A percentile compares a stretch with the other conserved stretches of the same genome.
phyloP scores from a whole-genome alignment of 2,329 filamentous ascomycete species.

The Grosmannia penicillata region DNA sequence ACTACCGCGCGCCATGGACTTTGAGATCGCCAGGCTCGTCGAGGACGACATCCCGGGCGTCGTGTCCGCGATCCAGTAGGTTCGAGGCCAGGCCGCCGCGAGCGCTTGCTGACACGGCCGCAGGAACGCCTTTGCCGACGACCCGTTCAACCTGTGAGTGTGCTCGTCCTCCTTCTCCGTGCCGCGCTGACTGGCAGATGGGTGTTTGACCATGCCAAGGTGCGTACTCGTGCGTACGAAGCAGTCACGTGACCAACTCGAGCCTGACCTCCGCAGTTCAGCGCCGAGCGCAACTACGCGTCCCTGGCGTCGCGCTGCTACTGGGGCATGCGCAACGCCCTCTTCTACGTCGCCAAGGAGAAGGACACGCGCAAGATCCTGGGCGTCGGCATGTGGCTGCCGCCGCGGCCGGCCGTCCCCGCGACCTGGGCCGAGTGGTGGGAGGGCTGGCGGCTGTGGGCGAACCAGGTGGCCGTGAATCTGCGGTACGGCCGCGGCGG shows the following conservation, averaged over 20 bases:
- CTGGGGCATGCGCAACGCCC: slow-evolving; percentile 55
- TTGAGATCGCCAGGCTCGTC: slow-evolving; percentile 40
- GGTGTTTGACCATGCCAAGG: slow-evolving; percentile 46
- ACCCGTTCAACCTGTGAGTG: slow-evolving; percentile 43
- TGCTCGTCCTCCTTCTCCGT: not conserved
- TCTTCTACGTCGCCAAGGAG: slow-evolving; percentile 57
- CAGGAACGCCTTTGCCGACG: slow-evolving; percentile 45
- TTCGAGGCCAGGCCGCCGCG: no score
- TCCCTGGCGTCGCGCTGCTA: slow-evolving; percentile 50
- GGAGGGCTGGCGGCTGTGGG: slow-evolving; percentile 50
- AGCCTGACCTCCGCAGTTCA: slow-evolving; percentile 31
- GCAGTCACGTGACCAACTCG: no score
- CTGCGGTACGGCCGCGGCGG: slow-evolving; percentile 54
- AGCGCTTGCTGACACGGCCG: no score
- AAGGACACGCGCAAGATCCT: slow-evolving; percentile 38
- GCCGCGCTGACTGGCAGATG: slow-evolving; percentile 19
- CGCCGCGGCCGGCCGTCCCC: slow-evolving; percentile 37
- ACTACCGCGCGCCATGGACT: slow-evolving; percentile 29
- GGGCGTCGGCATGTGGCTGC: slow-evolving; percentile 60
- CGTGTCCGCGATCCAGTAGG: slow-evolving; percentile 45
- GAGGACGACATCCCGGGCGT: slow-evolving; percentile 47
- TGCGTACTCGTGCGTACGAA: no score
- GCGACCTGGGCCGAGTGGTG: slow-evolving; percentile 48
- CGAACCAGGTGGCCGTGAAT: slow-evolving; percentile 53
- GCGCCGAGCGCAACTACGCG: slow-evolving; percentile 41